Percentiles rank a stretch among this genome's conserved stretches.
Conservation (phyloP, 352 stramenopile genomes). For the Phytophthora syringae region DNA sequence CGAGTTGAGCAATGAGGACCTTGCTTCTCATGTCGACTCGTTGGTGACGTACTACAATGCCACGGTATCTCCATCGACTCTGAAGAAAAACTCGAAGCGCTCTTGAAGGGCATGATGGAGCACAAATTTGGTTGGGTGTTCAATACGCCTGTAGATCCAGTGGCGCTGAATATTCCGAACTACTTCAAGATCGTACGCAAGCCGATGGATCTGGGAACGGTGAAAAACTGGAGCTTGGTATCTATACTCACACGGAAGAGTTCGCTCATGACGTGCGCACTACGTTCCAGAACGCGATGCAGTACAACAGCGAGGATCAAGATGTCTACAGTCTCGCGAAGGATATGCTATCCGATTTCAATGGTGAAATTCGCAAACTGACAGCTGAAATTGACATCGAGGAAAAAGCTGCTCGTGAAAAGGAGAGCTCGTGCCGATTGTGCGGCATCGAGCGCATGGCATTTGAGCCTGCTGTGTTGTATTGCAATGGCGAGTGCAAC, state of each 20-base stretch:
- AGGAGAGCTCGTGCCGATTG: slow-evolving; percentile 79
- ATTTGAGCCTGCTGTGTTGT: slow-evolving; percentile 85
- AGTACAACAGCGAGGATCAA: slow-evolving; percentile 88
- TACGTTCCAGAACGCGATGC: slow-evolving; percentile 87
- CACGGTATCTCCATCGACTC: slow-evolving; percentile 82
- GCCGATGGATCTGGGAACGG: slow-evolving; percentile 86
- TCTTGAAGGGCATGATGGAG: slow-evolving; percentile 95
- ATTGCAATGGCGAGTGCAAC: slow-evolving; percentile 92
- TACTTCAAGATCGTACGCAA: slow-evolving; percentile 98
- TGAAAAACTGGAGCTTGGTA: slow-evolving; percentile 84
- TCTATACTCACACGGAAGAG: slow-evolving; percentile 87
- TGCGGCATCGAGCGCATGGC: slow-evolving; percentile 88
- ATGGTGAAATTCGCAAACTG: slow-evolving; percentile 79
- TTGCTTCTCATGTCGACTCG: slow-evolving; percentile 95
- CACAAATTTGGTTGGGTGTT: slow-evolving; percentile 99
- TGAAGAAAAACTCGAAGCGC: slow-evolving; percentile 93
- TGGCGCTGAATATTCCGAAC: slow-evolving; percentile 96
- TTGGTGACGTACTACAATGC: slow-evolving; percentile 90
- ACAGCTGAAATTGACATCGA: slow-evolving; percentile 72
- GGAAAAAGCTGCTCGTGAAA: slow-evolving; percentile 62
- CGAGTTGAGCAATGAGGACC: slow-evolving; percentile 93
- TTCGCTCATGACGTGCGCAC: slow-evolving; percentile 79
- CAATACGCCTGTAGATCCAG: slow-evolving; percentile 96
- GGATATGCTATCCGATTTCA: slow-evolving; percentile 88
- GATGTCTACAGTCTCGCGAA: slow-evolving; percentile 87